Percentiles rank a stretch among this genome's conserved stretches.
phyloP scores from a whole-genome alignment of 768 basidiomycete genomes.

The Trametes cubensis region DNA sequence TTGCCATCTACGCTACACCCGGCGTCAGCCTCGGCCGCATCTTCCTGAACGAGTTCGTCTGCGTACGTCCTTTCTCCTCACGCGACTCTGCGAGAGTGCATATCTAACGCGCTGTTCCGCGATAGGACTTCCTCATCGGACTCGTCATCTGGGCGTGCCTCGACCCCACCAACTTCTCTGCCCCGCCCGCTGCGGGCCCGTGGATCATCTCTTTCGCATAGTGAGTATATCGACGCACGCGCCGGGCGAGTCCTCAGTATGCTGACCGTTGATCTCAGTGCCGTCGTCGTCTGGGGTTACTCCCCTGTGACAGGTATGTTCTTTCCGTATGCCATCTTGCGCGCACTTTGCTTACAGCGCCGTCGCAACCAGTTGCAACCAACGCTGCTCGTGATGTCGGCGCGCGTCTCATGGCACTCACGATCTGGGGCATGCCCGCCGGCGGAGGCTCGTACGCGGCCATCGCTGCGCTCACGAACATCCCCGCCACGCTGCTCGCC shows the following conservation, averaged over 20 bases:
- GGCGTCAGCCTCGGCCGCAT: slow-evolving; percentile 46
- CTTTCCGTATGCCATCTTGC: background rate
- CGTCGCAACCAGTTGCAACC: slow-evolving; percentile 42
- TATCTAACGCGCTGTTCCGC: background rate
- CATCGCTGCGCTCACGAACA: slow-evolving; percentile 65
- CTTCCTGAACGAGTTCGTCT: slow-evolving; percentile 60
- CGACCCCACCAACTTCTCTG: slow-evolving; percentile 62
- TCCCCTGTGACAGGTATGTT: slow-evolving; percentile 46
- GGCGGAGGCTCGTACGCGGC: slow-evolving; percentile 60
- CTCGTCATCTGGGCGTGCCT: slow-evolving; percentile 54
- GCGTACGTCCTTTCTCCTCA: slow-evolving; percentile 39
- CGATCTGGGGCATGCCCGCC: slow-evolving; percentile 61
- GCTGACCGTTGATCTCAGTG: slow-evolving; percentile 39
- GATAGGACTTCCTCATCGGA: slow-evolving; percentile 46
- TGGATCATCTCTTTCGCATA: slow-evolving; percentile 59
- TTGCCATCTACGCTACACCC: slow-evolving; percentile 51
- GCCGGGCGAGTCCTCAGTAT: background rate
- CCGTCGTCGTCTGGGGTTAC: slow-evolving; percentile 63
- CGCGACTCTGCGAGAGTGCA: background rate
- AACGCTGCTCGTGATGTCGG: slow-evolving; percentile 74
- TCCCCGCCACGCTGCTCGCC: slow-evolving; percentile 61
- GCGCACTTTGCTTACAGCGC: background rate
- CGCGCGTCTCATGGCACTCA: slow-evolving; percentile 57
- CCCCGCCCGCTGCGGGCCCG: slow-evolving; percentile 54
- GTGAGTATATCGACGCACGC: slow-evolving; percentile 39